phyloP scores from a whole-genome alignment of 768 basidiomycete genomes.

The Pulveroboletus sp. region DNA sequence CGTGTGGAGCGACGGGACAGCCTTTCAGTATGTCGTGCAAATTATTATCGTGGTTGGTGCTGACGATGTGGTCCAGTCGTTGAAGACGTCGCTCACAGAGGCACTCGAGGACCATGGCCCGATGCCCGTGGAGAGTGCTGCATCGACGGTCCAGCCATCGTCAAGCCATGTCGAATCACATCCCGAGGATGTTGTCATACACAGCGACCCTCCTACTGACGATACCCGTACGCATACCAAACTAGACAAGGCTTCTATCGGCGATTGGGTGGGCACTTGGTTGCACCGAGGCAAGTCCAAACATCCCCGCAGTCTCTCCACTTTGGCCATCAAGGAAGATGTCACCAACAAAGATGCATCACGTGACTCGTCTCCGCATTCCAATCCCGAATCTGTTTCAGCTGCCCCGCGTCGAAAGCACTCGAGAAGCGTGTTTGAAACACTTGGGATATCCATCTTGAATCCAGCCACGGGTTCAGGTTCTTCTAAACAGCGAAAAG shows the following conservation, averaged over 20 bases:
- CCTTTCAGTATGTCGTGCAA: conserved; percentile 56
- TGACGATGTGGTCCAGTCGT: conserved; percentile 32
- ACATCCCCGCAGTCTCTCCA: conserved; percentile 20
- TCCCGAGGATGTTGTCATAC: conserved; percentile 1
- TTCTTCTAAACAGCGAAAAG: conserved; percentile 23
- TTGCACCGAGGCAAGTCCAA: conserved; percentile 53
- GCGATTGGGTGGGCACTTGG: conserved; percentile 80
- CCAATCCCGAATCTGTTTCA: conserved; percentile 10
- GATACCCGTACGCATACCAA: conserved; percentile 18
- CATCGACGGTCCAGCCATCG: conserved; percentile 4
- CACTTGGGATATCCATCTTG: conserved; percentile 65
- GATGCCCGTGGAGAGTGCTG: conserved; percentile 20
- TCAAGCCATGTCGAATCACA: not conserved
- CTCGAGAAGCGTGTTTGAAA: conserved; percentile 67
- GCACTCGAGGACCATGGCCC: conserved; percentile 50
- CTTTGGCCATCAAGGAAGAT: conserved; percentile 23
- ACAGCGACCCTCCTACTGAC: not conserved
- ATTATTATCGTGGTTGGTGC: no score
- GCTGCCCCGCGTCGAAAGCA: conserved; percentile 36
- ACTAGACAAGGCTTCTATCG: conserved; percentile 40
- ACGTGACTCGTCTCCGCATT: conserved; percentile 20
- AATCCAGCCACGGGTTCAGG: conserved; percentile 41
- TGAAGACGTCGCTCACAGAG: conserved; percentile 45
- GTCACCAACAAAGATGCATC: conserved; percentile 17
- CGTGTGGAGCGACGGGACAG: conserved; percentile 57